Conservation (phyloP, 1,139 yeast genomes). For the Yamadazyma epiphylla region DNA sequence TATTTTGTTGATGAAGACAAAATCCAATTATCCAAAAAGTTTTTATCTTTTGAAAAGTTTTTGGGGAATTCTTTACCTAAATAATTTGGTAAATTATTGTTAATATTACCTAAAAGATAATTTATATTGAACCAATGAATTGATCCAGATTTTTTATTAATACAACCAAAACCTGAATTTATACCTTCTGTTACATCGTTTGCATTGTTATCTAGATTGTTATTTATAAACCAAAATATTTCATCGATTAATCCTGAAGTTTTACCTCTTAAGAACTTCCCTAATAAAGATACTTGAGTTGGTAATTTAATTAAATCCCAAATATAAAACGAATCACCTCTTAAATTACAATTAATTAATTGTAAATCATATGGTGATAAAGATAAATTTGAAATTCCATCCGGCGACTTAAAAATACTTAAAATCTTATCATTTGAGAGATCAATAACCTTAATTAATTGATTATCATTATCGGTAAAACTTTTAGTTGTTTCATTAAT, state of each 20-base stretch:
- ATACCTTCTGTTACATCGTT: constrained; percentile 17
- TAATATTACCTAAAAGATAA: constrained; percentile 31
- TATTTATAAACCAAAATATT: constrained; percentile 50
- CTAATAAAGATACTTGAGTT: constrained; percentile 49
- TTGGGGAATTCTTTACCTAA: constrained; percentile 15
- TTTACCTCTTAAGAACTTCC: constrained; percentile 61
- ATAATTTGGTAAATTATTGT: constrained; percentile 19
- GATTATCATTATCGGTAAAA: constrained; percentile 24
- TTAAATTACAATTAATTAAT: constrained; percentile 49
- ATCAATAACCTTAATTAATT: constrained; percentile 43
- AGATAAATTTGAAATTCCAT: constrained; percentile 59
- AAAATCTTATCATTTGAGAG: constrained; percentile 39
- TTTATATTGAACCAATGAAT: constrained; percentile 59
- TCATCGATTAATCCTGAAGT: constrained; percentile 54
- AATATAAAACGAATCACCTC: constrained; percentile 62
- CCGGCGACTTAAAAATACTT: constrained; percentile 56
- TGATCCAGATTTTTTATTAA: constrained; percentile 56
- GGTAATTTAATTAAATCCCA: constrained; percentile 63
- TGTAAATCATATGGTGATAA: constrained; percentile 62
- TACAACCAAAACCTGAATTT: constrained; percentile 50
- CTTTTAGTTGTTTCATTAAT: constrained; percentile 24
- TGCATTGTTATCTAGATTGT: constrained; percentile 11
- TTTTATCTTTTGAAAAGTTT: constrained; percentile 7
- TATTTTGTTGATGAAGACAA: constrained; percentile 25
- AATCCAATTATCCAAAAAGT: constrained; percentile 39